A percentile compares a stretch with the other conserved stretches of the same genome.
These are phyloP conservation scores for Astrephomene gubernaculifera DNA, from an alignment of 139 green algal genomes.

Conservation along the genomic window DNA sequence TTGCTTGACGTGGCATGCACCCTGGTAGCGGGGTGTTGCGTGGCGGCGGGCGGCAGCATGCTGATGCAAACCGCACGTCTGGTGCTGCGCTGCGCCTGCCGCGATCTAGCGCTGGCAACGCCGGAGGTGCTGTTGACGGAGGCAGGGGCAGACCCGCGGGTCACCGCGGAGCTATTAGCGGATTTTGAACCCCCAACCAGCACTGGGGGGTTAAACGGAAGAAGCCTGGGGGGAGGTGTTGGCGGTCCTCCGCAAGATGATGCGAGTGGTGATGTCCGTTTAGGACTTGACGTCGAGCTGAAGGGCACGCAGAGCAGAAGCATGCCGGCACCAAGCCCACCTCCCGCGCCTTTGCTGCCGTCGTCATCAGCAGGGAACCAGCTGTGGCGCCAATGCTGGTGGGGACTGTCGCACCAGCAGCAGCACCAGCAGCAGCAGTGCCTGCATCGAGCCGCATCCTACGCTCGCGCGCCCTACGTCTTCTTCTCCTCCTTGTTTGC, in stretches of 20 bases:
- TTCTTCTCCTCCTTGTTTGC: no score
- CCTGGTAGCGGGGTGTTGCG: slow-evolving; percentile 20
- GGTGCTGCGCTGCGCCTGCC: slow-evolving; percentile 4
- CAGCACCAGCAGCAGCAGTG: not conserved
- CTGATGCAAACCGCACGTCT: not conserved
- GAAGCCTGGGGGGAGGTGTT: no score
- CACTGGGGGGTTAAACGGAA: no score
- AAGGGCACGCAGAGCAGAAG: not conserved
- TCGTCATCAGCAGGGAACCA: not conserved
- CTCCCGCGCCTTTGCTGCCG: no score
- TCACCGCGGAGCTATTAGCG: not conserved
- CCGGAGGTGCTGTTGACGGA: slow-evolving; percentile 39
- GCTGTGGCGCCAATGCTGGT: not conserved
- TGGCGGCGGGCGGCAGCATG: slow-evolving; percentile 15
- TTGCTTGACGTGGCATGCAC: slow-evolving; percentile 32
- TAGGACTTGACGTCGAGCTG: no score
- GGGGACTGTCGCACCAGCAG: not conserved
- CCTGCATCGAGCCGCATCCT: not conserved
- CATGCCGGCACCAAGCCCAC: not conserved
- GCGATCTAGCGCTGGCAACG: not conserved
- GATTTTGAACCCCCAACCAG: no score
- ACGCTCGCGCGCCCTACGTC: no score
- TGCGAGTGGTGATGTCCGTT: no score
- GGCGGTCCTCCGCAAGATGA: no score
- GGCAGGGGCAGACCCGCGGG: slow-evolving; percentile 7